These are phyloP conservation scores for Ogataea ganodermae DNA, from an alignment of 805 yeast genomes.

Conservation along the genomic window DNA sequence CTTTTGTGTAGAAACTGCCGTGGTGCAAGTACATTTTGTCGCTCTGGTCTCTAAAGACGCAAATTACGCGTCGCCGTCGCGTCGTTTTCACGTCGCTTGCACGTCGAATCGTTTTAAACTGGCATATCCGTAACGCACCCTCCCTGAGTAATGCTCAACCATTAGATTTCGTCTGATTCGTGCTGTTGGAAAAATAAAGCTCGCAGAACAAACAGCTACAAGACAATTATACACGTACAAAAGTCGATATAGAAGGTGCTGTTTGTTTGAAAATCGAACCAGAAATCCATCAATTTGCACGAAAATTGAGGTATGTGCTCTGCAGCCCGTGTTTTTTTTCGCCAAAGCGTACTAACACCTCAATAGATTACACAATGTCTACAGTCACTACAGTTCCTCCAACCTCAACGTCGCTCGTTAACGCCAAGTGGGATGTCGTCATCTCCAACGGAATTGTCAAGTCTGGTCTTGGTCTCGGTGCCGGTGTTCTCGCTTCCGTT, in stretches of 20 bases:
- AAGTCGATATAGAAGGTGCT: neutral
- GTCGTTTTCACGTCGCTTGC: too few species aligned
- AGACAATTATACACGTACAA: neutral
- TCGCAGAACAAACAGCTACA: neutral
- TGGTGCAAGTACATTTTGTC: too few species aligned
- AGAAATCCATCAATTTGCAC: neutral
- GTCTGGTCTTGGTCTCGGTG: constrained; percentile 95
- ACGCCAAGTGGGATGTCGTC: constrained; percentile 84
- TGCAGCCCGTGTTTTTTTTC: neutral
- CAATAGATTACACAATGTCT: constrained; percentile 20
- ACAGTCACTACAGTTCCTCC: constrained; percentile 24
- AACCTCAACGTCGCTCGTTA: constrained; percentile 32
- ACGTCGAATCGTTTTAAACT: too few species aligned
- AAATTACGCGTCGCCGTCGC: neutral
- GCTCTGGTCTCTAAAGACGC: too few species aligned
- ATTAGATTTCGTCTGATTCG: constrained; percentile 14
- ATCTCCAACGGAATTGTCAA: constrained; percentile 92
- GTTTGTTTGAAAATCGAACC: neutral
- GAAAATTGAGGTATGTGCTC: neutral
- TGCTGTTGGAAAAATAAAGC: constrained; percentile 6
- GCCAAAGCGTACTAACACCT: constrained; percentile 5
- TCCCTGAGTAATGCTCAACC: constrained; percentile 1
- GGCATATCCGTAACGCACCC: constrained; percentile 1
- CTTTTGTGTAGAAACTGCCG: too few species aligned
- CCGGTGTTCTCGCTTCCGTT: constrained; percentile 91